Base-by-base conservation (phyloP, 345 rosid species). In the Rhizophora apiculata region DNA sequence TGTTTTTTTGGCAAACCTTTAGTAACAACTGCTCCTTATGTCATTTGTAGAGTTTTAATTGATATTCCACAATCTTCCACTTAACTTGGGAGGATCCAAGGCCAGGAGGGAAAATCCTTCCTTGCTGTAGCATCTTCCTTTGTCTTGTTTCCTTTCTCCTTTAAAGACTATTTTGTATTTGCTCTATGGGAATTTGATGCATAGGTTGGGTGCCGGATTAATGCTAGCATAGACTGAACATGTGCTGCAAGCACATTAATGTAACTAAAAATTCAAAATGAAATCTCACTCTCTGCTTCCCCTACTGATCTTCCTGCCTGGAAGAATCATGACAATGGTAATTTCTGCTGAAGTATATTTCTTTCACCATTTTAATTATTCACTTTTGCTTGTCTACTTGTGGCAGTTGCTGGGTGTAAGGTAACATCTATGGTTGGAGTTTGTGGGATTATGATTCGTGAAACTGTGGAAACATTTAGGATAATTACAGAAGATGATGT, bases 391-490 rank as follows among this genome's bases (percentile, higher is more conserved):
- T 69, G 43, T 39, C 51, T 71, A 9, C 71, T 66, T 71, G 36
- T 86, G 37, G 75, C 84, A 92, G 96, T 95, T 79, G 90, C 86
- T 27, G 89, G 90, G 34, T 86, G 96, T 67, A 90, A 81, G 82
- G 74, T 82, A 71, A 72, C 74, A 34, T 80, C 91, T 67, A 78
- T 86, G 69, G 82, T 79, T 70, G 97, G 96, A 64, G 80, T 88
- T 65, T 80, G 79, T 63, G 96, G 99, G 62, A 83, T 92, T 68
- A 80, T 95, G 96, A 80, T 88, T 73, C 90, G 88, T n/a, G 99
- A 92, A 85, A 95, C 98, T 76, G 83, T 91, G 9, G 85, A 88
- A 81, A 90, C 97, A 76, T 87, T 92, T 85, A 96, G 89, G 62
- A 80, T 95, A 63, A 80, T 95, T 64, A 87, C 85, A 24, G 80